Conservation (phyloP, 2,329 filamentous ascomycete genomes). For the Fusarium ramigenum region DNA sequence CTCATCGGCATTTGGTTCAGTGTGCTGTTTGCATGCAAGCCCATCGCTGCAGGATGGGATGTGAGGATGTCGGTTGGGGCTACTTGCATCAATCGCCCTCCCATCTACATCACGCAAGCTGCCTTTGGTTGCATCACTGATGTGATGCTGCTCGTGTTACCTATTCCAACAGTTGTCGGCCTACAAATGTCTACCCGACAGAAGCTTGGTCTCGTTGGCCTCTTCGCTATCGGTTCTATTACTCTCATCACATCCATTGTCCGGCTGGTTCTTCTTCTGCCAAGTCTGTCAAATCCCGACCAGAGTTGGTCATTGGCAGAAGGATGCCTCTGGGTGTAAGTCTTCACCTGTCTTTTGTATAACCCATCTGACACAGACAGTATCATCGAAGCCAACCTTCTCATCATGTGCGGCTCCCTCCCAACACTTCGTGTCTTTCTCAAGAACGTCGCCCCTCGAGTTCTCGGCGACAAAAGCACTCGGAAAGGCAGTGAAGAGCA, state of each 20-base stretch:
- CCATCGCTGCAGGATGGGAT: neutral
- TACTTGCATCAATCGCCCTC: slow-evolving; percentile 6
- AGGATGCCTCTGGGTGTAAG: slow-evolving; percentile 16
- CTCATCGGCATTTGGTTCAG: slow-evolving; percentile 5
- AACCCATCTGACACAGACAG: accelerated
- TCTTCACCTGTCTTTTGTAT: accelerated
- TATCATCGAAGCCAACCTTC: slow-evolving; percentile 5
- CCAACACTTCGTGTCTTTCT: slow-evolving; percentile 8
- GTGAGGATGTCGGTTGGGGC: neutral
- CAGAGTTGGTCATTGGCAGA: slow-evolving; percentile 14
- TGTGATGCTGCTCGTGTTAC: neutral
- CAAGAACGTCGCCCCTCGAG: slow-evolving; percentile 3
- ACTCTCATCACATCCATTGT: slow-evolving; percentile 10
- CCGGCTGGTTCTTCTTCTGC: neutral
- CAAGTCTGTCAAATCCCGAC: neutral
- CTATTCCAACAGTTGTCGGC: neutral
- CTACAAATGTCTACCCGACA: slow-evolving; percentile 3
- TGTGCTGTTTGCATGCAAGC: slow-evolving; percentile 10
- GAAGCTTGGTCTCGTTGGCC: neutral
- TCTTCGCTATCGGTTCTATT: slow-evolving; percentile 4
- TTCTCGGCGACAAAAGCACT: neutral
- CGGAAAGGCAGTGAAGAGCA: neutral
- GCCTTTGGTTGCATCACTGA: slow-evolving; percentile 12
- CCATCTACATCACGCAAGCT: slow-evolving; percentile 9
- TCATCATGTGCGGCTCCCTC: slow-evolving; percentile 10